Evolutionary conservation across 2,329 filamentous ascomycete species (phyloP), one percentile per base, ranked within the genome.

Genomic region (Coniochaeta sp.): DNA sequence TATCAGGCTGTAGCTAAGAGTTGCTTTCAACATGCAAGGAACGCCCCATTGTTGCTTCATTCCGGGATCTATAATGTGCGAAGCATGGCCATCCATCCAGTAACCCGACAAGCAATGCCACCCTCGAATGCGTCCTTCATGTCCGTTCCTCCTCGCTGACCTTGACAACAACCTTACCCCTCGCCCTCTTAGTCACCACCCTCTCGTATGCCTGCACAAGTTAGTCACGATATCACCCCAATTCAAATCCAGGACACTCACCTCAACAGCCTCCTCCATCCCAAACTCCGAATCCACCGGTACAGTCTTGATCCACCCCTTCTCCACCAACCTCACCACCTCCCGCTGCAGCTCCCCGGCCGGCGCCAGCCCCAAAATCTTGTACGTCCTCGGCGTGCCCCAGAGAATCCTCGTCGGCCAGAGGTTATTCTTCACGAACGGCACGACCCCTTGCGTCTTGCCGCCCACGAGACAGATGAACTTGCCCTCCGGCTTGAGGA

Each of bases 401-500:
- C 65, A 62, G 3, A 69, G 55, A 26, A 62, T 56, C 35, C 24
- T 40, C 0, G 52, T 51, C 7, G 67, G 54, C 57, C 58, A 55
- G 7, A 58, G 2, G 14, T 46, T 28, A 45, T 58, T 60, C 52
- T 59, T 59, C 7, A 67, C 35, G 47, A 66, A 57, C 6, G 61
- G 55, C 22, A 58, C 54, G 0, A 59, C 26, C 8, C 60, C 61
- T 16, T 61, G 59, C n/a, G 56, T 55, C 6, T 57, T 57, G 1
- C 61, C 63, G 32, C 62, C 63, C 1, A 62, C 62, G 26, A 68
- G 60, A 55, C 56, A 57, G 48, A 66, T 45, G 35, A 62, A 76
- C 8, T 64, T 56, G 45, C 61, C 67, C 3, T 57, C 54, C 0
- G 64, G 60, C 38, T 64, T 62, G 40, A 78, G 65, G 55, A 71